Evolutionary conservation across 305 asterid species (phyloP).

Genomic region (Fraxinus ornus): DNA sequence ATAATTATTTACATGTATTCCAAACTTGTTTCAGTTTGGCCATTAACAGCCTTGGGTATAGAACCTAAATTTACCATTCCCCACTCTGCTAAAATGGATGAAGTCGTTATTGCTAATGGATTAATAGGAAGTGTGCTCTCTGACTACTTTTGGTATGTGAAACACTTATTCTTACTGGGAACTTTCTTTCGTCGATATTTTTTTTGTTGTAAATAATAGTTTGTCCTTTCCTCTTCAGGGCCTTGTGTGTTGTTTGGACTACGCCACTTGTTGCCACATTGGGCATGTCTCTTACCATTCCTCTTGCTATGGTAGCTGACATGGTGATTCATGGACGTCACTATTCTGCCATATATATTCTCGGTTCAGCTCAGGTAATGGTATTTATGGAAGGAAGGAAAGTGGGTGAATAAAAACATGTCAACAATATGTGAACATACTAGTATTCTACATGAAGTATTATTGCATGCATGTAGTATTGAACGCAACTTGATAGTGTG

Average conservation of each 20-base stretch:
- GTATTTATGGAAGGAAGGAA: background rate
- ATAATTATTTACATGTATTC: background rate
- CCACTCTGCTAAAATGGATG: conserved; percentile 89
- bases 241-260: conserved; percentile 97
- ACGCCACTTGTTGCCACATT: conserved; percentile 96
- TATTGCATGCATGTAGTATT: background rate
- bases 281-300: conserved; percentile 98
- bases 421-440: background rate
- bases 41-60: conserved; percentile 88
- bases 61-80: conserved; percentile 97
- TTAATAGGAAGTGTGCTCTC: conserved; percentile 92
- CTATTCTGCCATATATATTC: conserved; percentile 83
- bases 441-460: background rate
- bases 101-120: conserved; percentile 90
- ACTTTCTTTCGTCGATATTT: background rate
- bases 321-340: conserved; percentile 95
- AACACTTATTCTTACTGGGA: background rate
- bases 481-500: background rate
- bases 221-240: conserved; percentile 52
- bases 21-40: conserved; percentile 77
- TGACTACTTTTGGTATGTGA: conserved; percentile 83
- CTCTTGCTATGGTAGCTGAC: conserved; percentile 96
- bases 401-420: background rate
- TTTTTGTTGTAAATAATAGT: background rate
- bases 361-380: conserved; percentile 89